These are phyloP conservation scores for Globisporangium rhizosaccharum DNA, from an alignment of 352 stramenopile species.

Conservation along the genomic window DNA sequence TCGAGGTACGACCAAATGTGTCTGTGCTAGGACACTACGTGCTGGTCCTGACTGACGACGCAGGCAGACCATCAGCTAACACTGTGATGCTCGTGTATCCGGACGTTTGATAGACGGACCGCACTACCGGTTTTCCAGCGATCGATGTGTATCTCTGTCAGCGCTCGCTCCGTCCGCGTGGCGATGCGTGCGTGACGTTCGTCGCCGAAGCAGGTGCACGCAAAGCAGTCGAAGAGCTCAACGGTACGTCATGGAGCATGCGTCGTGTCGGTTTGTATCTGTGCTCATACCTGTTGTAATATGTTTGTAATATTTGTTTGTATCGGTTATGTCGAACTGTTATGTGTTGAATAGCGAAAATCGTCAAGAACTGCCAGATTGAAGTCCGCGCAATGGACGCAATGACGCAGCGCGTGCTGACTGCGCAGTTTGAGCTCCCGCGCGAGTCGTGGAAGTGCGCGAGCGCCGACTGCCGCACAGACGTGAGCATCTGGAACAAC, in stretches of 20 bases:
- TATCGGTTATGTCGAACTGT: neutral
- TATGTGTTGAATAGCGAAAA: constrained; percentile 29
- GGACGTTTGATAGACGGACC: constrained; percentile 27
- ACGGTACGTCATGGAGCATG: constrained; percentile 24
- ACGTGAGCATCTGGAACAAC: constrained; percentile 62
- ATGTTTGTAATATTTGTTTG: neutral
- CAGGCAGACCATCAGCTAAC: neutral
- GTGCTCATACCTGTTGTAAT: constrained; percentile 2
- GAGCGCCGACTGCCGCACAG: constrained; percentile 28
- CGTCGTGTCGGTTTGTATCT: neutral
- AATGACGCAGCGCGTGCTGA: constrained; percentile 39
- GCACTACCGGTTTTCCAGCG: constrained; percentile 33
- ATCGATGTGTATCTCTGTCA: constrained; percentile 55
- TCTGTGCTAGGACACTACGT: neutral
- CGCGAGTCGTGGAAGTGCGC: constrained; percentile 55
- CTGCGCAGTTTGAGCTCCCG: constrained; percentile 31
- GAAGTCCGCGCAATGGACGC: constrained; percentile 37
- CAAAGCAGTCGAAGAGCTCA: constrained; percentile 47
- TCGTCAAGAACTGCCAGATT: constrained; percentile 56
- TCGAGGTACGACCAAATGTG: constrained; percentile 29
- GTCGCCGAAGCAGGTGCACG: constrained; percentile 24
- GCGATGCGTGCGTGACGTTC: constrained; percentile 52
- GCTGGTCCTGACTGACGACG: constrained; percentile 6
- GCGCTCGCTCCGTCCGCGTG: constrained; percentile 38
- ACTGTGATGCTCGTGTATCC: neutral